phyloP scores from a whole-genome alignment of 257 asterid species.

The Orobanche coerulescens region DNA sequence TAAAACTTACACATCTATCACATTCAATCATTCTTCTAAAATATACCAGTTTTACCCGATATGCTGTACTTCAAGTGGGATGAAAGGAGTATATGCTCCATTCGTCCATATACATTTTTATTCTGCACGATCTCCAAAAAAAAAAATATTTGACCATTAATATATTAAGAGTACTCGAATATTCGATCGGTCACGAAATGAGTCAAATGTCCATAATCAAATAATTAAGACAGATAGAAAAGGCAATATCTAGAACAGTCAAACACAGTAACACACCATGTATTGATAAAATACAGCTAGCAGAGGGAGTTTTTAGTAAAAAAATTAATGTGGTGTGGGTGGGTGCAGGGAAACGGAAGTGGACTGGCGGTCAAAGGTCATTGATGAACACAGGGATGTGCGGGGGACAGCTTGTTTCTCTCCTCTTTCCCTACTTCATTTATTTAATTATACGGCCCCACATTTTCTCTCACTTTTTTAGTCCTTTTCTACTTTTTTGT shows the following conservation, averaged over 20 bases:
- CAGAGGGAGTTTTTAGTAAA: neutral
- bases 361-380: constrained; percentile 62
- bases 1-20: too few relatives aligned
- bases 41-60: too few relatives aligned
- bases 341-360: neutral
- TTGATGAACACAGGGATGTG: constrained; percentile 52
- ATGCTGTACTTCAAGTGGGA: too few relatives aligned
- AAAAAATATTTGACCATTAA: too few relatives aligned
- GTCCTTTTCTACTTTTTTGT: too few relatives aligned
- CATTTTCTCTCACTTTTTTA: neutral
- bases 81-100: too few relatives aligned
- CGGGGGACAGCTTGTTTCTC: constrained; percentile 43
- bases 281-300: constrained; percentile 8
- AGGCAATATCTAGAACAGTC: constrained; percentile 9
- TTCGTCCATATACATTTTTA: too few relatives aligned
- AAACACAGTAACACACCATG: constrained; percentile 11
- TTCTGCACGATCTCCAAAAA: too few relatives aligned
- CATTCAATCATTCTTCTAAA: too few relatives aligned
- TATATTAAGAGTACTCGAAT: too few relatives aligned
- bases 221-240: neutral
- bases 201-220: neutral
- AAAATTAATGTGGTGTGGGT: neutral
- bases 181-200: too few relatives aligned
- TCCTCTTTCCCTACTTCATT: constrained; percentile 8
- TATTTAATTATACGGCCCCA: constrained; percentile 10